Evolutionary conservation across 78 protist genomes (phyloP).

Genomic region (Pigoraptor vietnamica): DNA sequence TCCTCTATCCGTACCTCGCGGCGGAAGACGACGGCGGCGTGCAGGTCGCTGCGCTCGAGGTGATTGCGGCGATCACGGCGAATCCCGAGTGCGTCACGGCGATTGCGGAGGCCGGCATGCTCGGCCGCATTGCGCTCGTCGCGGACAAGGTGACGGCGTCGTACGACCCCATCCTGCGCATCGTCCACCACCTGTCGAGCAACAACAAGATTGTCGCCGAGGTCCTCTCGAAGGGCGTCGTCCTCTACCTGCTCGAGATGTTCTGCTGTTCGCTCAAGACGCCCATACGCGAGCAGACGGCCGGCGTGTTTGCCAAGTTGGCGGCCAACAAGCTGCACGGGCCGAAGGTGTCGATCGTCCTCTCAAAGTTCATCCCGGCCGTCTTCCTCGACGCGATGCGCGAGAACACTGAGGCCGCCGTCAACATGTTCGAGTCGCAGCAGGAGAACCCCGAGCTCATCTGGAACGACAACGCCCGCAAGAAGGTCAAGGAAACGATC

Average conservation of each 20-base stretch:
- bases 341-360: constrained; percentile 15
- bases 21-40: constrained; percentile 8
- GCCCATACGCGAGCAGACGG: neutral
- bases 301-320: constrained; percentile 10
- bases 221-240: constrained; percentile 32
- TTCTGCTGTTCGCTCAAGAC: neutral
- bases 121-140: neutral
- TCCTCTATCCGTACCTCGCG: constrained; percentile 20
- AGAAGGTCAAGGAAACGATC: neutral
- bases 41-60: neutral
- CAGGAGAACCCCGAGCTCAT: constrained; percentile 57
- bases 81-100: constrained; percentile 38
- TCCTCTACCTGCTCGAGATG: constrained; percentile 36
- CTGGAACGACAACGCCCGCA: constrained; percentile 30
- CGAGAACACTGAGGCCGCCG: constrained; percentile 51
- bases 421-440: constrained; percentile 34
- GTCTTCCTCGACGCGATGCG: constrained; percentile 66
- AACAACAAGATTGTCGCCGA: constrained; percentile 34
- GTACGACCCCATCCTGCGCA: neutral
- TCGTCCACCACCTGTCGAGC: constrained; percentile 4
- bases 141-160: neutral
- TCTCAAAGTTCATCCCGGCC: constrained; percentile 52
- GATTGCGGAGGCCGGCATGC: constrained; percentile 23
- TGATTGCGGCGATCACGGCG: neutral
- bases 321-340: constrained; percentile 51